Base-by-base conservation (phyloP, 768 basidiomycete genomes). In the Candolleomyces eurysporus region DNA sequence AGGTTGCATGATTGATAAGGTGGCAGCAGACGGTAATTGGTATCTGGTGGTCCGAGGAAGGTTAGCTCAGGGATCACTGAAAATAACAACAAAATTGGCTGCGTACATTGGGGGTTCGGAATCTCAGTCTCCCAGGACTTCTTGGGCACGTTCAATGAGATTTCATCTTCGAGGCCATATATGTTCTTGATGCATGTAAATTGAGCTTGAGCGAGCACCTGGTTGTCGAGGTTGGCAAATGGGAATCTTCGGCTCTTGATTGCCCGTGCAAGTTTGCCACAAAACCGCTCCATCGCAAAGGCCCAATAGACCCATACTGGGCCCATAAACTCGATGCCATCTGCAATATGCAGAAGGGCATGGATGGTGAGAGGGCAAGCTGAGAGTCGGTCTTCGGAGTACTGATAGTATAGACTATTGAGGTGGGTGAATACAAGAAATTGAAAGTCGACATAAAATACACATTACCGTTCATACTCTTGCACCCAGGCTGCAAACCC, bases 391-490 rank as follows among this genome's bases (percentile, higher is more conserved):
- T 60, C 40, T 1, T 61, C 58, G 26, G 66, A 30, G 52, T 71
- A 55, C 57, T 76, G 70, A 56, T 73, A 76, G 59, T 76, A 77
- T 4, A 70, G 42, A 14, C 76, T 76, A 40, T 26, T 58, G 59
- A 53, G 16, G 52, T 54, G 16, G 26, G 10, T 51, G 57, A 42
- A 48, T 40, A 31, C 48, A 40, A 22, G 13, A 7, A 57, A 9
- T 31, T 22, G 7, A 6, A 6, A 53, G 30, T 19, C 21, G 14
- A 7, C 19, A 49, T 49, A 14, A 49, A 19, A 10, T 7, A 19
- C 10, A 8, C 14, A 49, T 19, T 57, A 80, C 78, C 59, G 61
- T 69, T 82, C 79, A 58, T 74, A 82, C 10, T 68, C 55, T 50
- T 64, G 16, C 4, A 80, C 78, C 79, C 79, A 81, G 5, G 58